Conservation (phyloP, 2,329 filamentous ascomycete species). For the Plectosphaerella sp. region DNA sequence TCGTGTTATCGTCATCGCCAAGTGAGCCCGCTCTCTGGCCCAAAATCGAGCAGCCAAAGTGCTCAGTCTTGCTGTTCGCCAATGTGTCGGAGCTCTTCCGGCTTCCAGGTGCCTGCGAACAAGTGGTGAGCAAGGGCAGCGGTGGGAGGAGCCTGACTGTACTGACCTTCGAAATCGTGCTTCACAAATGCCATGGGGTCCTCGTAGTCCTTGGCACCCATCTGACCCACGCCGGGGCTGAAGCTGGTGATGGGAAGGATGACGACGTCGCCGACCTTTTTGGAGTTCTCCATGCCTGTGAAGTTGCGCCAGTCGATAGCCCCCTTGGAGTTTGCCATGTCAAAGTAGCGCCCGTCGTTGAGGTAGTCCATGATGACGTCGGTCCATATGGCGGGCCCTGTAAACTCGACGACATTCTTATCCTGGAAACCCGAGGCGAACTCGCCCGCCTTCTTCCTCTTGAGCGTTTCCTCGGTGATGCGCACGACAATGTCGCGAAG, state of each 20-base stretch:
- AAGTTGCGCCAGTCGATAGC: constrained; percentile 86
- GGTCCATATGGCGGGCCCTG: constrained; percentile 91
- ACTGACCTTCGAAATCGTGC: constrained; percentile 88
- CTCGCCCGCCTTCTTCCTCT: constrained; percentile 60
- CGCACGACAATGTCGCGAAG: constrained; percentile 81
- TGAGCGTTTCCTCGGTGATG: constrained; percentile 78
- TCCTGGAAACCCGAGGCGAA: constrained; percentile 32
- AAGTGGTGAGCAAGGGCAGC: background rate
- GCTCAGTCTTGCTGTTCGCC: constrained; percentile 37
- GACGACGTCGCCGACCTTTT: constrained; percentile 89
- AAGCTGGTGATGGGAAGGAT: constrained; percentile 96
- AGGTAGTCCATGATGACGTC: constrained; percentile 89
- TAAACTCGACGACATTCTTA: constrained; percentile 86
- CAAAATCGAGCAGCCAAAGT: too few species aligned
- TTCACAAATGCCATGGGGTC: constrained; percentile 97
- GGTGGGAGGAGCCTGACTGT: background rate
- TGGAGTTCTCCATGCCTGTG: constrained; percentile 76
- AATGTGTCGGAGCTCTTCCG: constrained; percentile 66
- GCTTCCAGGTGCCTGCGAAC: constrained; percentile 67
- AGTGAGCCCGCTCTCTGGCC: too few species aligned
- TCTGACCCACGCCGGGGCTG: constrained; percentile 88
- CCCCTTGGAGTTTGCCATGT: constrained; percentile 65
- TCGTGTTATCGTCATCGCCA: too few species aligned
- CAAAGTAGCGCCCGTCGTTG: constrained; percentile 86
- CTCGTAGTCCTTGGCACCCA: constrained; percentile 83